Evolutionary conservation across 257 asterid genomes (phyloP).

Genomic region (Lycium barbarum): DNA sequence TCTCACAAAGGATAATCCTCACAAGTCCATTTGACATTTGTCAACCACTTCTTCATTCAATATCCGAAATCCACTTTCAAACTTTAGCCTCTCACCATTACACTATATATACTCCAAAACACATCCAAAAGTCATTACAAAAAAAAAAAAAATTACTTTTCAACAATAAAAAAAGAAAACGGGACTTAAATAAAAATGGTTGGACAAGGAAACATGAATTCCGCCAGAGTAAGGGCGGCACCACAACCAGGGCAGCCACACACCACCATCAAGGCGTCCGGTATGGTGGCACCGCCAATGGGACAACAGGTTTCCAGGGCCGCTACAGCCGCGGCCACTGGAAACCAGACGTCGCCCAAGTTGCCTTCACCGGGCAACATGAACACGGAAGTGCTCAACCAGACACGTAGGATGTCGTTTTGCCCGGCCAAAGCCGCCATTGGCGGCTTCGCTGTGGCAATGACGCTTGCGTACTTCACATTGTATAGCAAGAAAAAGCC

Average conservation of each 20-base stretch:
- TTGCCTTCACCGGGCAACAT: slow-evolving; percentile 50
- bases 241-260: slow-evolving; percentile 64
- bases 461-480: slow-evolving; percentile 58
- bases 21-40: slow-evolving; percentile 8
- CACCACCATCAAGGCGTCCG: slow-evolving; percentile 33
- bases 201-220: slow-evolving; percentile 58
- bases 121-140: not conserved
- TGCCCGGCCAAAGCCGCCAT: slow-evolving; percentile 57
- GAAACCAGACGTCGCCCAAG: slow-evolving; percentile 58
- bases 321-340: slow-evolving; percentile 42
- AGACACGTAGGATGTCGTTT: slow-evolving; percentile 52
- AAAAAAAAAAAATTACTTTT: not conserved
- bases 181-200: slow-evolving; percentile 41
- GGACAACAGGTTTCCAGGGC: slow-evolving; percentile 30
- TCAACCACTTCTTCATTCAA: slow-evolving; percentile 5
- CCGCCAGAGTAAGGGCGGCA: slow-evolving; percentile 42
- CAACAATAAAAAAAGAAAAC: not conserved
- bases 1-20: not conserved
- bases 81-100: not conserved
- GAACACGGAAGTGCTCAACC: slow-evolving; percentile 71
- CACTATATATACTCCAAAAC: slow-evolving; percentile 25
- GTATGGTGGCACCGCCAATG: not conserved
- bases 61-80: slow-evolving; percentile 27
- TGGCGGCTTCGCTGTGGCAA: slow-evolving; percentile 58
- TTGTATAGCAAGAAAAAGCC: slow-evolving; percentile 69